Percentiles rank a stretch among this genome's conserved stretches.
Conservation (phyloP, 805 yeast species). For the Hanseniaspora singularis region DNA sequence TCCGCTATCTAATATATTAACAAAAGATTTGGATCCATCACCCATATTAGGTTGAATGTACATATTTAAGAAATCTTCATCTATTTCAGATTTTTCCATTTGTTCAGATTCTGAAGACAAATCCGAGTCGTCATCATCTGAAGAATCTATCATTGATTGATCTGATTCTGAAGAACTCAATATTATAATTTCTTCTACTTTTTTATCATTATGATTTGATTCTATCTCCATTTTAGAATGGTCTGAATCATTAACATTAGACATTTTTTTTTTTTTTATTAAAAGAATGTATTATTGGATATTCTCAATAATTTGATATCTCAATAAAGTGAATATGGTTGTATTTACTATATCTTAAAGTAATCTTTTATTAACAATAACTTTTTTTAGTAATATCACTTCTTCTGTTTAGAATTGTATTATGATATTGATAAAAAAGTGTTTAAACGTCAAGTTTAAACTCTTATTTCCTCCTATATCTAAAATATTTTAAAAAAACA, state of each 20-base stretch:
- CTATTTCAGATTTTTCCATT: not conserved
- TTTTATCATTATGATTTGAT: not conserved
- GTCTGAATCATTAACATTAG: not conserved
- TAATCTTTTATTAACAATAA: no score
- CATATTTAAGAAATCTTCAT: not conserved
- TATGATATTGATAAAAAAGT: no score
- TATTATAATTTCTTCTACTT: not conserved
- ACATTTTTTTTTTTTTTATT: not conserved
- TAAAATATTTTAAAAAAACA: no score
- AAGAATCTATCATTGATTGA: not conserved
- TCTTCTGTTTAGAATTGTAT: no score
- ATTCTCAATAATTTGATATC: no score
- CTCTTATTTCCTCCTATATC: no score
- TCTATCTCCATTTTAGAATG: conserved; percentile 1
- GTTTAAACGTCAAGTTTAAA: no score
- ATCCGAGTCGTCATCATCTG: not conserved
- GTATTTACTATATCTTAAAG: no score
- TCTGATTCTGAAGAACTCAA: not conserved
- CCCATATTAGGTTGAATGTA: not conserved
- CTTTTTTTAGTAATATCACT: no score
- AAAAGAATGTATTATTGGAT: no score
- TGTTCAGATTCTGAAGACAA: not conserved
- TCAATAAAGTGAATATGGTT: no score
- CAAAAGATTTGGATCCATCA: not conserved
- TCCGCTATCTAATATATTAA: not conserved